phyloP scores from a whole-genome alignment of 2,329 filamentous ascomycete genomes.

The Aspergillus latus region DNA sequence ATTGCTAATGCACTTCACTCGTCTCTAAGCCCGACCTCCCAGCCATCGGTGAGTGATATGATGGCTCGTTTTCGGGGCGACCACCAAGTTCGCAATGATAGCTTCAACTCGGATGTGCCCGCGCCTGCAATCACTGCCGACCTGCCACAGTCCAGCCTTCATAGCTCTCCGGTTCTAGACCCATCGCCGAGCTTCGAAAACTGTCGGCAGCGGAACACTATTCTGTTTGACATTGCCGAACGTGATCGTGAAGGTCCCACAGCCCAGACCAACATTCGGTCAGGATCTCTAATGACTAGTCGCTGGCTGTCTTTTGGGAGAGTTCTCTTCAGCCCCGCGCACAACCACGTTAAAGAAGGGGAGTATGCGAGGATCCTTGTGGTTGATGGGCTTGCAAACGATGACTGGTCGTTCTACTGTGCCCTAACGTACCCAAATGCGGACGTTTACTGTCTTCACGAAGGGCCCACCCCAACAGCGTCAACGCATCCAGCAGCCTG shows the following conservation, averaged over 20 bases:
- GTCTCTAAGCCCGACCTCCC: slow-evolving; percentile 51
- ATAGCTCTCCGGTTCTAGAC: slow-evolving; percentile 27
- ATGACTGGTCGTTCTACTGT: slow-evolving; percentile 55
- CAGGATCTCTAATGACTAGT: slow-evolving; percentile 53
- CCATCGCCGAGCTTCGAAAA: slow-evolving; percentile 28
- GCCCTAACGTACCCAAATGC: slow-evolving; percentile 50
- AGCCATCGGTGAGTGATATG: slow-evolving; percentile 55
- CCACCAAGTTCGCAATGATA: slow-evolving; percentile 23
- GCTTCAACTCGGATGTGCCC: slow-evolving; percentile 19
- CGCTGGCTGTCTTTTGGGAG: slow-evolving; percentile 53
- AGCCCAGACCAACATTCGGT: slow-evolving; percentile 48
- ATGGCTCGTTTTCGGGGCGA: slow-evolving; percentile 51
- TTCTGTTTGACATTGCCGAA: slow-evolving; percentile 42
- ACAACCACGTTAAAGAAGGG: slow-evolving; percentile 44
- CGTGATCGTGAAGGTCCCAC: slow-evolving; percentile 43
- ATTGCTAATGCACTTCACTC: slow-evolving; percentile 53
- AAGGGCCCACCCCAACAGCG: slow-evolving; percentile 33
- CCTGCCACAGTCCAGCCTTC: slow-evolving; percentile 27
- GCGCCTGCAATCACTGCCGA: slow-evolving; percentile 23
- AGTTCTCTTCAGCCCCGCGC: slow-evolving; percentile 52
- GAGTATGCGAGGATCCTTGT: slow-evolving; percentile 48
- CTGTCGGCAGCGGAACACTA: slow-evolving; percentile 34
- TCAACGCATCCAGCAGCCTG: slow-evolving; percentile 42
- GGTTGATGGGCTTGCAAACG: slow-evolving; percentile 52
- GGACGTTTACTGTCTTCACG: slow-evolving; percentile 46